A percentile compares a stretch with the other conserved stretches of the same genome.
These are phyloP conservation scores for Russula virescens DNA, from an alignment of 768 basidiomycete species.

Conservation along the genomic window DNA sequence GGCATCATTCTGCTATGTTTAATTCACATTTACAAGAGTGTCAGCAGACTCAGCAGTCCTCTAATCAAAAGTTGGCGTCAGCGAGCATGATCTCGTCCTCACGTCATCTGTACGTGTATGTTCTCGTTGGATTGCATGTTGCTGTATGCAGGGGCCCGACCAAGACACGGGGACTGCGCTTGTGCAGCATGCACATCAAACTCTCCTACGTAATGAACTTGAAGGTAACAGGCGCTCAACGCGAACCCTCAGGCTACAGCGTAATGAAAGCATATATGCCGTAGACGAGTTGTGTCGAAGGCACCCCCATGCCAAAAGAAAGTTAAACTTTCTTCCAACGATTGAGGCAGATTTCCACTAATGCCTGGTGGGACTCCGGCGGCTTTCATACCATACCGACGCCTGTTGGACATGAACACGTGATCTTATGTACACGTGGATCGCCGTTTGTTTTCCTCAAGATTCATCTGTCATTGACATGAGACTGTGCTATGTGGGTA, in stretches of 20 bases:
- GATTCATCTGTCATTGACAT: not conserved
- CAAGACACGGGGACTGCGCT: not conserved
- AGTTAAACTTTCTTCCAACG: too few species aligned
- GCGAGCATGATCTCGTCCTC: not conserved
- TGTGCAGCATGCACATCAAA: not conserved
- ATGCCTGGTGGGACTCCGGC: too few species aligned
- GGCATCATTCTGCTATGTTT: not conserved
- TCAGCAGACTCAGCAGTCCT: not conserved
- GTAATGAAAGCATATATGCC: not conserved
- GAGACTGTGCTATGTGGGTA: not conserved
- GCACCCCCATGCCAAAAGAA: too few species aligned
- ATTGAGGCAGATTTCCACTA: not conserved
- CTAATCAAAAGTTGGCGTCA: not conserved
- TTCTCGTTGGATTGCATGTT: not conserved
- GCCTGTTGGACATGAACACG: not conserved
- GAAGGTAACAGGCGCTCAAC: not conserved
- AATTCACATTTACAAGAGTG: not conserved
- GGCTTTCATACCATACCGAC: too few species aligned
- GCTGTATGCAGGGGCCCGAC: not conserved
- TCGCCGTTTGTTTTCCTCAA: too few species aligned
- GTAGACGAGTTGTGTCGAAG: not conserved
- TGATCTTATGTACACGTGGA: not conserved
- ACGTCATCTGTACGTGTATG: not conserved
- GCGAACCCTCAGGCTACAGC: not conserved
- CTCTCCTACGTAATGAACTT: not conserved